Percentiles rank a stretch among this genome's conserved stretches.
phyloP scores from a whole-genome alignment of 1,139 yeast species.

The Nakaseomyces uthaithaninus region DNA sequence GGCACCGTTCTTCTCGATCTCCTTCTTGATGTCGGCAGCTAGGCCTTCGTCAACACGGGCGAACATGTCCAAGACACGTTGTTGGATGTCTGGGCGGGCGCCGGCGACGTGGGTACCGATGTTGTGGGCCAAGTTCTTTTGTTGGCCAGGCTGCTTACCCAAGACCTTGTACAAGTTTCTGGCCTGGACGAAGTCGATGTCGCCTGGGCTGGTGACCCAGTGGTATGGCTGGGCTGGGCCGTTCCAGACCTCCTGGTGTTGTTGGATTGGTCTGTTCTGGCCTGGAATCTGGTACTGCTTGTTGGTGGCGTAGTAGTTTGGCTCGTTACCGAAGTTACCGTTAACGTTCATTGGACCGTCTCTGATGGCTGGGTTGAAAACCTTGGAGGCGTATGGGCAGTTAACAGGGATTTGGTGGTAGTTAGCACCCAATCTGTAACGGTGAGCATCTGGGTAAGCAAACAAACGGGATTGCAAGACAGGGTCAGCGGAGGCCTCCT shows the following conservation, averaged over 20 bases:
- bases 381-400: slow-evolving; percentile 44
- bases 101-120: slow-evolving; percentile 63
- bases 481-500: slow-evolving; percentile 54
- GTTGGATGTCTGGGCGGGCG: slow-evolving; percentile 72
- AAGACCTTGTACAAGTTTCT: slow-evolving; percentile 61
- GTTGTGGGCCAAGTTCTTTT: slow-evolving; percentile 75
- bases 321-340: slow-evolving; percentile 78
- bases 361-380: slow-evolving; percentile 64
- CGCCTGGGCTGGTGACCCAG: slow-evolving; percentile 62
- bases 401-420: slow-evolving; percentile 63
- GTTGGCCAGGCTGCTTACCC: slow-evolving; percentile 71
- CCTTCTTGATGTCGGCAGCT: slow-evolving; percentile 55
- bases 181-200: slow-evolving; percentile 62
- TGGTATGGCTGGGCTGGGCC: slow-evolving; percentile 87
- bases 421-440: slow-evolving; percentile 54
- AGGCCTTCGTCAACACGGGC: slow-evolving; percentile 61
- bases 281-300: slow-evolving; percentile 31
- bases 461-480: slow-evolving; percentile 51
- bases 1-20: slow-evolving; percentile 30
- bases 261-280: slow-evolving; percentile 37
- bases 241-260: slow-evolving; percentile 76
- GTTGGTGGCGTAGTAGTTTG: slow-evolving; percentile 61
- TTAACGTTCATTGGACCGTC: slow-evolving; percentile 83
- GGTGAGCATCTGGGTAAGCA: slow-evolving; percentile 54
- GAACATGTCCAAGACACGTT: slow-evolving; percentile 71